Conservation (phyloP, 164 flowering plant genomes). For the Berberis thunbergii region DNA sequence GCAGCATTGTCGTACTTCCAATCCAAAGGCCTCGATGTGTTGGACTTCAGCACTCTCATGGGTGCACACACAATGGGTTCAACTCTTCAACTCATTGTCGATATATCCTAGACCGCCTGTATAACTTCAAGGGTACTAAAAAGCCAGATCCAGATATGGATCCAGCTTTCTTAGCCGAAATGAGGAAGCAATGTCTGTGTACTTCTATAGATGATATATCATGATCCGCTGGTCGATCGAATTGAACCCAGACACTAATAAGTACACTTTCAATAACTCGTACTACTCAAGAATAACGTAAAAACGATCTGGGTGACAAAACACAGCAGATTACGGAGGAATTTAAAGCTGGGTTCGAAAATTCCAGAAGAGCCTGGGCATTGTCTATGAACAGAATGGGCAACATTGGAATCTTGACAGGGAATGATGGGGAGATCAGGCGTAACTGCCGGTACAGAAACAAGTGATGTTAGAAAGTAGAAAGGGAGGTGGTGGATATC, state of each 20-base stretch:
- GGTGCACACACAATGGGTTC: slow-evolving; percentile 88
- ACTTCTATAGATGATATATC: slow-evolving; percentile 15
- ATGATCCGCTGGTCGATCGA: slow-evolving; percentile 37
- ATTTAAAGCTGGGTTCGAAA: slow-evolving; percentile 38
- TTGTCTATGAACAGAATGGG: slow-evolving; percentile 64
- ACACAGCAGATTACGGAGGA: slow-evolving; percentile 28
- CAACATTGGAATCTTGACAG: slow-evolving; percentile 44
- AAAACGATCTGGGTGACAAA: slow-evolving; percentile 27
- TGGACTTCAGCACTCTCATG: slow-evolving; percentile 56
- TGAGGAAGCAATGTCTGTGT: slow-evolving; percentile 46
- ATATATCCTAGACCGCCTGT: slow-evolving; percentile 51
- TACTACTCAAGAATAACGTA: slow-evolving; percentile 36
- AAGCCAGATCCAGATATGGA: slow-evolving; percentile 63
- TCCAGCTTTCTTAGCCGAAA: slow-evolving; percentile 14
- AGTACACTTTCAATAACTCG: slow-evolving; percentile 31
- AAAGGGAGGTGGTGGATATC: too few relatives aligned
- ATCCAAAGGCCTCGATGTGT: slow-evolving; percentile 46
- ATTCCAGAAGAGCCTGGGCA: slow-evolving; percentile 47
- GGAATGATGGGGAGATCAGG: slow-evolving; percentile 58
- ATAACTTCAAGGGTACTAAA: slow-evolving; percentile 42
- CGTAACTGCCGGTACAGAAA: slow-evolving; percentile 37
- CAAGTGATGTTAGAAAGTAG: too few relatives aligned
- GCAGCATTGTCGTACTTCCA: slow-evolving; percentile 39
- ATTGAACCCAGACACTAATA: slow-evolving; percentile 33
- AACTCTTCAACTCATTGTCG: slow-evolving; percentile 49